Conservation (phyloP, 2,329 filamentous ascomycete genomes). For the Beauveria scarabaeidicola region DNA sequence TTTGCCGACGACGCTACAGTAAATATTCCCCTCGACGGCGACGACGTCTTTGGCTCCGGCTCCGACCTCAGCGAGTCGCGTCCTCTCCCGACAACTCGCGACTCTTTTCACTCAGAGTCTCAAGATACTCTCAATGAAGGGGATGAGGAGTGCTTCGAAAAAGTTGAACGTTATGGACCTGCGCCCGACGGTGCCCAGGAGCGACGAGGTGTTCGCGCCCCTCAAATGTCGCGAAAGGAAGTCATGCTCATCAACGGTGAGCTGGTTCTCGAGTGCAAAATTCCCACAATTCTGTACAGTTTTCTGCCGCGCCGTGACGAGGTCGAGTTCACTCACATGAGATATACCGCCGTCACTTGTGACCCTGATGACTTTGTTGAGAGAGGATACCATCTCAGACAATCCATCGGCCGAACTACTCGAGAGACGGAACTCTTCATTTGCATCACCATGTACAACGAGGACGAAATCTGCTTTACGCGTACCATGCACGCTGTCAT, state of each 20-base stretch:
- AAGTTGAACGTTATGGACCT: slow-evolving; percentile 75
- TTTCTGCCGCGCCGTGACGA: slow-evolving; percentile 90
- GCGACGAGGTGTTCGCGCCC: slow-evolving; percentile 74
- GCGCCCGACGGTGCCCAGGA: slow-evolving; percentile 82
- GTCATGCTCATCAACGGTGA: slow-evolving; percentile 96
- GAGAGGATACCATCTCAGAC: slow-evolving; percentile 83
- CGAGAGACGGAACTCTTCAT: slow-evolving; percentile 95
- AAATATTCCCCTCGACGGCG: slow-evolving; percentile 56
- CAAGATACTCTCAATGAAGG: slow-evolving; percentile 47
- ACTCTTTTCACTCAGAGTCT: slow-evolving; percentile 48
- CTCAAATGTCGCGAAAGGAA: slow-evolving; percentile 87
- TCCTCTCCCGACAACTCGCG: slow-evolving; percentile 39
- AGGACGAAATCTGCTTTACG: slow-evolving; percentile 93
- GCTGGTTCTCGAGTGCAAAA: slow-evolving; percentile 96
- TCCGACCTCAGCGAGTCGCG: slow-evolving; percentile 46
- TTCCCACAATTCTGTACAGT: slow-evolving; percentile 94
- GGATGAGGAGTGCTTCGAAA: slow-evolving; percentile 35
- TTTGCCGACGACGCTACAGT: slow-evolving; percentile 63
- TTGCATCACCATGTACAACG: slow-evolving; percentile 98
- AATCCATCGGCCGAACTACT: slow-evolving; percentile 74
- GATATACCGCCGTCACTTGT: slow-evolving; percentile 96
- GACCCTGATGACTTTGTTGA: slow-evolving; percentile 90
- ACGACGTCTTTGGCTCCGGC: slow-evolving; percentile 66
- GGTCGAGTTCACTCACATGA: slow-evolving; percentile 96
- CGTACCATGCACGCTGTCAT: slow-evolving; percentile 98